These are phyloP conservation scores for Fagopyrum tataricum DNA, from an alignment of 148 eudicot species.

Conservation along the genomic window DNA sequence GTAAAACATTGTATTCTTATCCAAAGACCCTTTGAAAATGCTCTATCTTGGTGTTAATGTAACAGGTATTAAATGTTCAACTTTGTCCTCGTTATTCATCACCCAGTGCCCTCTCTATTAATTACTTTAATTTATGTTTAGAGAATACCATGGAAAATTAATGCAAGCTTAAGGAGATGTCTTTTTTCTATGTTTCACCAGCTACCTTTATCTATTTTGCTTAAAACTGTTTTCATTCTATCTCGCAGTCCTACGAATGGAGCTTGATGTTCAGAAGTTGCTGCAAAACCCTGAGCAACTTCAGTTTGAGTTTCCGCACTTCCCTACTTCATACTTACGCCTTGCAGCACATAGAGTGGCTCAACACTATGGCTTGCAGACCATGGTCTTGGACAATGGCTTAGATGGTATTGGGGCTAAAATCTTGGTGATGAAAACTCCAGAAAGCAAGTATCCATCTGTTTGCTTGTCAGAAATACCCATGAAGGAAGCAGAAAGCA, in stretches of 20 bases:
- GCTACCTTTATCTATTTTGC: not conserved
- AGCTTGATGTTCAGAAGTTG: slow-evolving; percentile 82
- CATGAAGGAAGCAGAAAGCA: slow-evolving; percentile 50
- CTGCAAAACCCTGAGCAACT: slow-evolving; percentile 54
- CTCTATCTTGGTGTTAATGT: not conserved
- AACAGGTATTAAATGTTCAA: not conserved
- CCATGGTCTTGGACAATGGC: slow-evolving; percentile 59
- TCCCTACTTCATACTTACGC: slow-evolving; percentile 89
- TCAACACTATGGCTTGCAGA: slow-evolving; percentile 85
- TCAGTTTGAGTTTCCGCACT: slow-evolving; percentile 86
- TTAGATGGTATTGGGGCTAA: slow-evolving; percentile 59
- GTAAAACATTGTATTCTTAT: not conserved
- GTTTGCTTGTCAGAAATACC: slow-evolving; percentile 76
- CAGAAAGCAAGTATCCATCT: slow-evolving; percentile 59
- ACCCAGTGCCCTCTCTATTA: not conserved
- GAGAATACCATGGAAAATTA: not conserved
- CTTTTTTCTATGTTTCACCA: not conserved
- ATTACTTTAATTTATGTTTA: not conserved
- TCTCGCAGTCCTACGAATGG: slow-evolving; percentile 84
- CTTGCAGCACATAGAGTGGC: slow-evolving; percentile 98
- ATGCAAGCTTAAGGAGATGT: not conserved
- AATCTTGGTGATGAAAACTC: slow-evolving; percentile 59
- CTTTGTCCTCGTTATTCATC: not conserved
- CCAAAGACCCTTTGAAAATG: not conserved
- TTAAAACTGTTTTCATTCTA: not conserved